A percentile compares a stretch with the other conserved stretches of the same genome.
Conservation (phyloP, 2,329 filamentous ascomycete species). For the Pseudogymnoascus sp. region DNA sequence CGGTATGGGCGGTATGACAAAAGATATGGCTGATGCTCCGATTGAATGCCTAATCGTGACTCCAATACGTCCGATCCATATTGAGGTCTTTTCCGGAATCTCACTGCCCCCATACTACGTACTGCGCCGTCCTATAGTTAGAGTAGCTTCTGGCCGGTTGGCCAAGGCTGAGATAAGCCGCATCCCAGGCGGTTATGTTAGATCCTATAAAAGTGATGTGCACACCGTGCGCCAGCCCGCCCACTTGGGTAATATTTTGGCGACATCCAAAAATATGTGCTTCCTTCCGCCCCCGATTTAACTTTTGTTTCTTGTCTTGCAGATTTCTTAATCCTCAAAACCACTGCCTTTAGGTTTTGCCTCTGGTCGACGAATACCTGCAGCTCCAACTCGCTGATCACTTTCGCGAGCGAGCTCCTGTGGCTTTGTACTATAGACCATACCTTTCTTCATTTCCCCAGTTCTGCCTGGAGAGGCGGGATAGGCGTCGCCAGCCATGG, state of each 20-base stretch:
- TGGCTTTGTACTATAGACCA: not conserved
- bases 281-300: constrained; percentile 6
- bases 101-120: constrained; percentile 6
- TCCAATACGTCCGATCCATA: not conserved
- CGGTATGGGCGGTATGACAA: not conserved
- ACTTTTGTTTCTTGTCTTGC: constrained; percentile 1
- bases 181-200: constrained; percentile 4
- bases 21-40: not conserved
- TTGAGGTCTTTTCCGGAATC: not conserved
- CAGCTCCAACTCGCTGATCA: not conserved
- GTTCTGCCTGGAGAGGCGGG: not conserved
- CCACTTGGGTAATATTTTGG: constrained; percentile 5
- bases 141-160: not conserved
- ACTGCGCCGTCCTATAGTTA: not conserved
- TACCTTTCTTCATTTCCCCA: not conserved
- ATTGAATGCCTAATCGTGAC: not conserved
- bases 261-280: constrained; percentile 5
- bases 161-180: constrained; percentile 7
- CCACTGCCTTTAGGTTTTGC: not conserved
- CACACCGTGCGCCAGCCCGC: constrained; percentile 6
- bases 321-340: constrained; percentile 7
- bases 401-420: not conserved
- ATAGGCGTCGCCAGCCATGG: constrained; percentile 6
- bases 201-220: constrained; percentile 6
- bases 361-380: not conserved